Evolutionary conservation across 805 yeast genomes (phyloP).

Genomic region (Pichia occidentalis): DNA sequence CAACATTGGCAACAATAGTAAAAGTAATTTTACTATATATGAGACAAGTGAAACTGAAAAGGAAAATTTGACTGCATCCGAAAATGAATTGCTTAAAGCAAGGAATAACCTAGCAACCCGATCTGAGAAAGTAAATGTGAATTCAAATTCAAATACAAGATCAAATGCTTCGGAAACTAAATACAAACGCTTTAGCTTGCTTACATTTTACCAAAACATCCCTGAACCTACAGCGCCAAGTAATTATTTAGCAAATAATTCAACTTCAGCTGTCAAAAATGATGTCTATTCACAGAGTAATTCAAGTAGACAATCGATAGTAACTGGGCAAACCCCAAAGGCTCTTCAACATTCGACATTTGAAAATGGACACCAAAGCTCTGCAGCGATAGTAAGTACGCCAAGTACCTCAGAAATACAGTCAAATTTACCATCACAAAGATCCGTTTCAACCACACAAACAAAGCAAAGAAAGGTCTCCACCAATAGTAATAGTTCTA

Average conservation of each 20-base stretch:
- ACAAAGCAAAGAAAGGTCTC: slow-evolving; percentile 4
- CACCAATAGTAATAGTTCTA: neutral
- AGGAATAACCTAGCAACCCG: neutral
- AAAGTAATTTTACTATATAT: neutral
- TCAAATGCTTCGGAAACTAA: slow-evolving; percentile 15
- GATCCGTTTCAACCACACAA: too few relatives aligned
- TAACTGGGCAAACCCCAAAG: too few relatives aligned
- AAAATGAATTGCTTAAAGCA: neutral
- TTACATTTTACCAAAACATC: slow-evolving; percentile 24
- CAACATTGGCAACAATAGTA: neutral
- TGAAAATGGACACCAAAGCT: too few relatives aligned
- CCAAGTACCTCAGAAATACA: too few relatives aligned
- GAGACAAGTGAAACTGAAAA: slow-evolving; percentile 7
- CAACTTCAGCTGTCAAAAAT: neutral
- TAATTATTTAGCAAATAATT: slow-evolving; percentile 4
- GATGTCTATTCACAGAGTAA: too few relatives aligned
- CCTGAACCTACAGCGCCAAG: slow-evolving; percentile 14
- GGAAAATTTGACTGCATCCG: slow-evolving; percentile 3
- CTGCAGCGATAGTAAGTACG: too few relatives aligned
- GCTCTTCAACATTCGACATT: too few relatives aligned
- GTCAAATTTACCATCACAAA: too few relatives aligned
- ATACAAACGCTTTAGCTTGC: slow-evolving; percentile 29
- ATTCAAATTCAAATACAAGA: neutral
- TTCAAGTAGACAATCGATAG: too few relatives aligned
- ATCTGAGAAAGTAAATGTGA: too few relatives aligned